Percentiles rank a stretch among this genome's conserved stretches.
These are phyloP conservation scores for Cyberlindnera maclurae DNA, from an alignment of 805 yeast species.

Conservation along the genomic window DNA sequence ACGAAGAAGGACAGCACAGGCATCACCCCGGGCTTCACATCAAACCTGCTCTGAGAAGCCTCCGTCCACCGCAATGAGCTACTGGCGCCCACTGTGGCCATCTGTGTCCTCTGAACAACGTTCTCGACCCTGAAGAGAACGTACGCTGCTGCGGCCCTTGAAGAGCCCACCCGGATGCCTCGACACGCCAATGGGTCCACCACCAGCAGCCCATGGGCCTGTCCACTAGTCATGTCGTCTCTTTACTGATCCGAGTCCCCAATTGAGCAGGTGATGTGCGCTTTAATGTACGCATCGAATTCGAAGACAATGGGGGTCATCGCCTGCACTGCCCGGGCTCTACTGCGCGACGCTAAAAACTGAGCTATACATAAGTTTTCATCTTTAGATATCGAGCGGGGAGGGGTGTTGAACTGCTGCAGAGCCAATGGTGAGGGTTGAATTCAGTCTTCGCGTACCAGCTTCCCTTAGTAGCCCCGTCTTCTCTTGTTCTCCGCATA, in stretches of 20 bases:
- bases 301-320: no score
- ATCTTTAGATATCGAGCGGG: no score
- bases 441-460: no score
- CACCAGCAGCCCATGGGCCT: conserved; percentile 17
- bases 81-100: background rate
- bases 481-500: conserved; percentile 1
- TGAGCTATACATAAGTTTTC: no score
- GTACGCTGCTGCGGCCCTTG: conserved; percentile 7
- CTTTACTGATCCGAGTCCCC: no score
- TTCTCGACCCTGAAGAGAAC: conserved; percentile 19
- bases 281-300: no score
- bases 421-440: no score
- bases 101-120: conserved; percentile 11
- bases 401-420: no score
- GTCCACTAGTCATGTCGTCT: no score
- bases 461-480: background rate
- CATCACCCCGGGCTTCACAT: conserved; percentile 11
- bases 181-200: conserved; percentile 22
- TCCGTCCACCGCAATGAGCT: conserved; percentile 15
- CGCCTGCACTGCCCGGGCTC: no score
- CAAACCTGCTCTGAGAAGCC: conserved; percentile 20
- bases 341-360: no score
- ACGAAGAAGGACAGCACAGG: conserved; percentile 13
- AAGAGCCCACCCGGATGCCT: conserved; percentile 4
- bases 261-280: no score